These are phyloP conservation scores for Diaporthe aspalathi DNA, from an alignment of 2,329 filamentous ascomycete species.

Conservation along the genomic window DNA sequence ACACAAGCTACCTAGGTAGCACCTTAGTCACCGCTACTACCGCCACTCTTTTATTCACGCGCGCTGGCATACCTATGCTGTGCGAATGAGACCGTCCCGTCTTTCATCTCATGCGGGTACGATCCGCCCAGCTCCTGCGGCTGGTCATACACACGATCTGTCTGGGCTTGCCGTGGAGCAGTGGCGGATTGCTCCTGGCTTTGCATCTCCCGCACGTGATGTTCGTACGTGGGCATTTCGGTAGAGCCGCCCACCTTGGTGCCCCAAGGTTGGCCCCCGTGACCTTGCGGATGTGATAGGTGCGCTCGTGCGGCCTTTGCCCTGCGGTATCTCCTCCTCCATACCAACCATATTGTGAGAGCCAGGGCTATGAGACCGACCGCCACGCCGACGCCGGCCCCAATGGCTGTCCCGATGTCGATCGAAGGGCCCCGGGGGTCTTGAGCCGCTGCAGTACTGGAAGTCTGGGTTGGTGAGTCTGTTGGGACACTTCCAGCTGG, in stretches of 20 bases:
- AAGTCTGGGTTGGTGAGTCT: not conserved
- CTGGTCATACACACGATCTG: not conserved
- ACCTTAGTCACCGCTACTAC: not conserved
- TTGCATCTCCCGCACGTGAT: constrained; percentile 1
- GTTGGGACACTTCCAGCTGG: constrained; percentile 1
- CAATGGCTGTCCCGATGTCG: not conserved
- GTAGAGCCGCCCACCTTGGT: not conserved
- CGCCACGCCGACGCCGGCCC: not conserved
- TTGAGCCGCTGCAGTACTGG: not conserved
- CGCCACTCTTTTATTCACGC: not conserved
- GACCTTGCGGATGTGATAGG: not conserved
- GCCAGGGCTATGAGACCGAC: not conserved
- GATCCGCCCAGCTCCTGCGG: not conserved
- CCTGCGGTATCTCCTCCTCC: not conserved
- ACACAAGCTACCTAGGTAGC: not conserved
- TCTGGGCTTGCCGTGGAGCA: not conserved
- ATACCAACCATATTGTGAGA: not conserved
- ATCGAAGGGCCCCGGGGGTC: not conserved
- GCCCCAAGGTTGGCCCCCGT: not conserved
- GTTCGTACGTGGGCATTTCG: constrained; percentile 13
- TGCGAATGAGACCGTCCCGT: not conserved
- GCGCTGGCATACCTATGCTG: too few species aligned
- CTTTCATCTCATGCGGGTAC: not conserved
- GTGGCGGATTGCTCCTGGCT: too few species aligned
- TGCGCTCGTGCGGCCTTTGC: not conserved